Base-by-base conservation (phyloP, 2,329 filamentous ascomycete species). In the Apiospora phragmitis region DNA sequence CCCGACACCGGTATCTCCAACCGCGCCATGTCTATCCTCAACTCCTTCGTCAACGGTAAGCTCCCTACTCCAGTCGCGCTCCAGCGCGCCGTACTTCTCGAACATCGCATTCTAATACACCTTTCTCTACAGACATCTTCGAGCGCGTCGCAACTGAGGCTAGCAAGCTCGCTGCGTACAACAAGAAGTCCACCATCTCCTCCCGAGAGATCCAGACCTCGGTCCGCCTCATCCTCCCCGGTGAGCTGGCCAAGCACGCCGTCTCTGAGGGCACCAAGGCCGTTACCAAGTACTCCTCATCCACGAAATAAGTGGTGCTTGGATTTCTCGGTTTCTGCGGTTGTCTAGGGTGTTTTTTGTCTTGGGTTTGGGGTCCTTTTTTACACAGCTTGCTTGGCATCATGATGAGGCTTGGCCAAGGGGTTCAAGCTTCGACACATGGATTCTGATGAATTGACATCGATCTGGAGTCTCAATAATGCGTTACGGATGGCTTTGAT, bases 111-210 rank as follows among this genome's bases (percentile, higher is more conserved):
- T 71, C 75, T 72, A 77, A 81, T 71, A 78, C 75, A 49, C 69
- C 42, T 41, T 0, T 21, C 70, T n/a, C 49, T 38, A n/a, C 73
- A 96, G 94, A 99, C 81, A 99, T 99, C 84, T 99, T 99, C 84
- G 96, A 99, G 92, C 95, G 96, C 79, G 95, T 99, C 78, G 96
- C 96, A 76, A 98, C 96, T 72, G 96, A 99, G 87, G 96, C 96
- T 68, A 97, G 94, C 83, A 99, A 99, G 92, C 92, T 99, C 73
- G 96, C 96, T 78, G 96, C 96, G 75, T 99, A 99, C 90, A 99
- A 99, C 93, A 99, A 98, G 93, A 99, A 99, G 91, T 98, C 95
- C 68, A 99, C 96, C 83, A 99, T 99, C 87, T 98, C 95, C 69
- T 98, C 96, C 77, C 93, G 96, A 81, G 96, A 99, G 88, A 99